Conservation (phyloP, 805 yeast genomes). For the Teunomyces gatunensis region DNA sequence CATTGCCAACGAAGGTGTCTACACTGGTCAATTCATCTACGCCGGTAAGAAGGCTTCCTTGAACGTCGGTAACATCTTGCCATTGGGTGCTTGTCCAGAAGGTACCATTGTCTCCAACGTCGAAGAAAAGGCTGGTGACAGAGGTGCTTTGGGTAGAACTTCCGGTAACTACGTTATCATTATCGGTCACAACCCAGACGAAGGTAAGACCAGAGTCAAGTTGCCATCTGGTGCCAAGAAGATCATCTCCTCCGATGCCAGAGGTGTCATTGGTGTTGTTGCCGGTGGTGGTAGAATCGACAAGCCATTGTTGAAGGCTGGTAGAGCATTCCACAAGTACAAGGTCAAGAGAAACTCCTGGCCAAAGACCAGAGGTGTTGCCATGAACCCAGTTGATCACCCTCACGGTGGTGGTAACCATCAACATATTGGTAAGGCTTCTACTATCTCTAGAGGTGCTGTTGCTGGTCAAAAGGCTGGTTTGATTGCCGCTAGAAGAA, state of each 20-base stretch:
- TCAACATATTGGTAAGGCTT: slow-evolving; percentile 99
- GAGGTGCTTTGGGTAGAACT: slow-evolving; percentile 99
- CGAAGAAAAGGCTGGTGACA: slow-evolving; percentile 98
- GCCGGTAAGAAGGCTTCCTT: slow-evolving; percentile 98
- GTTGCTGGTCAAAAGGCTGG: slow-evolving; percentile 99
- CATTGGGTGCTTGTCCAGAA: slow-evolving; percentile 96
- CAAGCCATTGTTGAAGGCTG: slow-evolving; percentile 99
- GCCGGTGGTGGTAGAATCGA: slow-evolving; percentile 99
- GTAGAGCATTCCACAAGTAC: slow-evolving; percentile 99
- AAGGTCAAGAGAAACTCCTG: slow-evolving; percentile 99
- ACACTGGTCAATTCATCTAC: slow-evolving; percentile 98
- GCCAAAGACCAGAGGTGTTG: slow-evolving; percentile 99
- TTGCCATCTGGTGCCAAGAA: slow-evolving; percentile 99
- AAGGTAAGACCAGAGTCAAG: slow-evolving; percentile 98
- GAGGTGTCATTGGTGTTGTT: slow-evolving; percentile 99
- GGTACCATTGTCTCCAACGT: slow-evolving; percentile 99
- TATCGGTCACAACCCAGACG: slow-evolving; percentile 99
- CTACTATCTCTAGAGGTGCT: slow-evolving; percentile 98
- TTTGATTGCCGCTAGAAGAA: slow-evolving; percentile 99
- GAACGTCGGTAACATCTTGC: slow-evolving; percentile 95
- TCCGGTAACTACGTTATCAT: slow-evolving; percentile 99
- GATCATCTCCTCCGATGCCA: slow-evolving; percentile 90
- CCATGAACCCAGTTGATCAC: slow-evolving; percentile 99
- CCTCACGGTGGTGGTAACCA: slow-evolving; percentile 99
- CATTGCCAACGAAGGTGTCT: slow-evolving; percentile 99